Conservation (phyloP, 495 filamentous ascomycete genomes). For the Tuber brumale region DNA sequence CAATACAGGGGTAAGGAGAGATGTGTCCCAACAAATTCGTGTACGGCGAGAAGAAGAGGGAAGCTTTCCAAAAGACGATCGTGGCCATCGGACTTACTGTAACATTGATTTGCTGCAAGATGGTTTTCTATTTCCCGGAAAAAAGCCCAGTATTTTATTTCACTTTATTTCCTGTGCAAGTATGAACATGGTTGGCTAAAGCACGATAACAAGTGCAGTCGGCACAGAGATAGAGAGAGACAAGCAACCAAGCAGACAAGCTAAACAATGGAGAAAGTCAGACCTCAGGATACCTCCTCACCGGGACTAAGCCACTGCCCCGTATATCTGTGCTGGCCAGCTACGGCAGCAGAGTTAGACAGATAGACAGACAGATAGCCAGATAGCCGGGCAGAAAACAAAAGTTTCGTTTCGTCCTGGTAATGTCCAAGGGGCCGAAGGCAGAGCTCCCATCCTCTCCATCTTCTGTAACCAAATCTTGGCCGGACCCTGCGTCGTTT, state of each 20-base stretch:
- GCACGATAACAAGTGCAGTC: not conserved
- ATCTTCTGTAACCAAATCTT: constrained; percentile 10
- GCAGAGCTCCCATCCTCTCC: not conserved
- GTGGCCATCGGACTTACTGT: not conserved
- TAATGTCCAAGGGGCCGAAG: not conserved
- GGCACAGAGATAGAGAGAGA: not conserved
- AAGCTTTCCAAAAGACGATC: not conserved
- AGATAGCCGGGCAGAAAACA: not conserved
- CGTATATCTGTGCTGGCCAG: not conserved
- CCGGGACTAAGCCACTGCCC: not conserved
- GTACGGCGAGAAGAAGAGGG: not conserved
- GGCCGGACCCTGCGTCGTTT: constrained; percentile 38
- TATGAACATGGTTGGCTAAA: not conserved
- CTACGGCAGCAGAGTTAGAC: not conserved
- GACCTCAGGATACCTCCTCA: not conserved
- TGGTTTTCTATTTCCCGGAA: not conserved
- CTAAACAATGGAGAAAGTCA: not conserved
- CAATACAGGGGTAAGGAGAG: not conserved
- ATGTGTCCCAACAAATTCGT: not conserved
- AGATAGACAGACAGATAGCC: not conserved
- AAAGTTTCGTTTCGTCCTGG: not conserved
- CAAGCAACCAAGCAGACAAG: not conserved
- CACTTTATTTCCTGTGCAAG: not conserved
- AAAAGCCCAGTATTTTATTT: not conserved
- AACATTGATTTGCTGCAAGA: not conserved